Evolutionary conservation across 768 basidiomycete species (phyloP).

Genomic region (Tremella mesenterica): DNA sequence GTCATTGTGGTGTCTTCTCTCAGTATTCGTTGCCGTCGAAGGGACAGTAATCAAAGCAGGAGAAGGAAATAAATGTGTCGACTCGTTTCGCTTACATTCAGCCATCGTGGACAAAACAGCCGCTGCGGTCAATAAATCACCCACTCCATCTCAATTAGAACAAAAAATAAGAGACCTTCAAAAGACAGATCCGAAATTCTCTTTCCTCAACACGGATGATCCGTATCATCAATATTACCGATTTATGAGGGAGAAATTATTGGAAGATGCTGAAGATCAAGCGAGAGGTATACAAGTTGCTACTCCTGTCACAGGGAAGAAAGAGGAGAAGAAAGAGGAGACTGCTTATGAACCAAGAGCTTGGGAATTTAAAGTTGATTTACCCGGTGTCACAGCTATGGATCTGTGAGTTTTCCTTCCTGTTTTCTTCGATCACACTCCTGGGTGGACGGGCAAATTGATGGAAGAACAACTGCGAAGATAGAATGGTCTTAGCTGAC

Average conservation of each 20-base stretch:
- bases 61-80: not conserved
- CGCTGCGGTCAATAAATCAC: conserved; percentile 80
- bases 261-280: conserved; percentile 46
- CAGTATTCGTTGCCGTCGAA: no score
- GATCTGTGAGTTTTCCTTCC: conserved; percentile 70
- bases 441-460: no score
- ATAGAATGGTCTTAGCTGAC: conserved; percentile 8
- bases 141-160: conserved; percentile 85
- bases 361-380: conserved; percentile 71
- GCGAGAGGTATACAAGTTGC: conserved; percentile 17
- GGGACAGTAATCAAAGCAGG: no score
- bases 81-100: conserved; percentile 45
- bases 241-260: conserved; percentile 75
- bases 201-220: conserved; percentile 92
- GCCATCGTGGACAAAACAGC: conserved; percentile 96
- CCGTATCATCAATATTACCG: conserved; percentile 98
- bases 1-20: not conserved
- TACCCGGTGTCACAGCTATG: conserved; percentile 76
- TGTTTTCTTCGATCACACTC: conserved; percentile 1
- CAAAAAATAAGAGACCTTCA: conserved; percentile 95
- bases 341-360: conserved; percentile 57
- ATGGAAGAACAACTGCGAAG: not conserved
- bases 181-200: conserved; percentile 94
- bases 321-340: conserved; percentile 47
- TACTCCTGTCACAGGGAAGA: conserved; percentile 9